Evolutionary conservation across 208 protist genomes (phyloP).

Genomic region (Crithidia sp.): DNA sequence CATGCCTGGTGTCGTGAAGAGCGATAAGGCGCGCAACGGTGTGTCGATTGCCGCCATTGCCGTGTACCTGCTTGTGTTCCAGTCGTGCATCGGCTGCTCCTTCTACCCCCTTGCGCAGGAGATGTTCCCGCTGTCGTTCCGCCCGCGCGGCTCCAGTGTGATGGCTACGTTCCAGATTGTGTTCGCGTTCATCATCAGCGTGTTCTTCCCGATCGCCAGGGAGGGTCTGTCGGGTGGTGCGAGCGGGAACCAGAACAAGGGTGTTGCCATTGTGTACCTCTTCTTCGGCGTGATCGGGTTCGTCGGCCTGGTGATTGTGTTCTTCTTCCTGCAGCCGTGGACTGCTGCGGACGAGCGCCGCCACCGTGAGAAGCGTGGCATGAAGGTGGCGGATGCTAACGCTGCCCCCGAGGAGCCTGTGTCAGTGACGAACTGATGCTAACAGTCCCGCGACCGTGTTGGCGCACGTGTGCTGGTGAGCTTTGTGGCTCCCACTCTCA

Average conservation of each 20-base stretch:
- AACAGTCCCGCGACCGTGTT: neutral
- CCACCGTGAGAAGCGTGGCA: slow-evolving; percentile 8
- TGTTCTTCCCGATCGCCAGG: slow-evolving; percentile 78
- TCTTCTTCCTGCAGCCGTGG: slow-evolving; percentile 78
- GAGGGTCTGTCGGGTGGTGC: slow-evolving; percentile 75
- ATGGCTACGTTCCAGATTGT: slow-evolving; percentile 72
- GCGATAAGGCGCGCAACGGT: slow-evolving; percentile 49
- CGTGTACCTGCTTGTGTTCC: slow-evolving; percentile 77
- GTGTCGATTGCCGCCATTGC: slow-evolving; percentile 78
- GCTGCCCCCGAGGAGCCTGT: neutral
- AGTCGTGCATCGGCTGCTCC: slow-evolving; percentile 73
- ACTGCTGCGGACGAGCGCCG: slow-evolving; percentile 28
- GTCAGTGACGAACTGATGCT: neutral
- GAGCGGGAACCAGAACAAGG: slow-evolving; percentile 82
- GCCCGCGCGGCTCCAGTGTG: slow-evolving; percentile 59
- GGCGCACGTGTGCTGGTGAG: neutral
- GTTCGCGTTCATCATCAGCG: slow-evolving; percentile 88
- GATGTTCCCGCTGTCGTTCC: slow-evolving; percentile 80
- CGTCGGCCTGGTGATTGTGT: slow-evolving; percentile 67
- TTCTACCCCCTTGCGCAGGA: slow-evolving; percentile 83
- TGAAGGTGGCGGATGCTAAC: neutral
- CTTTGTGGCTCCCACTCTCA: neutral
- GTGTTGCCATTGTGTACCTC: slow-evolving; percentile 78
- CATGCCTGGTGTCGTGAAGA: slow-evolving; percentile 62
- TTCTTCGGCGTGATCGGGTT: slow-evolving; percentile 80